Evolutionary conservation across 768 basidiomycete genomes (phyloP), one percentile per base, ranked within the genome.

Genomic region (Kwoniella pini): DNA sequence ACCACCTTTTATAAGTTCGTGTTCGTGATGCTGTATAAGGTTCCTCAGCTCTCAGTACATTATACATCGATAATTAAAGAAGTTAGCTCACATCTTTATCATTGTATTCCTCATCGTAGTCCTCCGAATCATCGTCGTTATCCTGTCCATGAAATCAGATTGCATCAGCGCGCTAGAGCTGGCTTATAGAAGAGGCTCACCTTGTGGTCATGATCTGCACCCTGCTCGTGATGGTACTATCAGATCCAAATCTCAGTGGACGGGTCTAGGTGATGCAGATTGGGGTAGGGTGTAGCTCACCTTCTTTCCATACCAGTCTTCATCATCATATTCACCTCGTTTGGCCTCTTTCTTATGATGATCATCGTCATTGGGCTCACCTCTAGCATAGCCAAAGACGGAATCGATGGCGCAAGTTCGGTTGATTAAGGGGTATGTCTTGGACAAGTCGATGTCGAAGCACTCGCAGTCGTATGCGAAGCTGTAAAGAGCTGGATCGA

Each of bases 391-490:
- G 19, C 42, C 54, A 28, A 55, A 55, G 26, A 44, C 22, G 13
- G 54, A 55, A n/a, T 55, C 54, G 43, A 55, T 55, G 21, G 42
- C 54, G 30, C 54, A 55, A 31, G 54, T 55, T 33, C 54, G 26
- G 43, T 55, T 55, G 28, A 26, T 30, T 13, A 55, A 44, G 38
- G 40, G 28, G 6, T 38, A 15, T 6, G 17, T 19, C 17, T 55
- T 38, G 54, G 28, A 15, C 27, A 44, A 55, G 9, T 28, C 9
- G 54, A 55, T n/a, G 15, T 55, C 54, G 42, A 55, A 44, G 21
- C 54, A 55, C n/a, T 43, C 27, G 27, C 54, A 55, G 31, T 44
- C 42, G 28, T 55, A 55, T 4, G 42, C 43, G 54, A 55, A 55
- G 42, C 19, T 31, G 36, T 55, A 55, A 26, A 55, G 54, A 31